Conservation (phyloP, 2,329 filamentous ascomycete genomes). For the Colletotrichum spinosum region DNA sequence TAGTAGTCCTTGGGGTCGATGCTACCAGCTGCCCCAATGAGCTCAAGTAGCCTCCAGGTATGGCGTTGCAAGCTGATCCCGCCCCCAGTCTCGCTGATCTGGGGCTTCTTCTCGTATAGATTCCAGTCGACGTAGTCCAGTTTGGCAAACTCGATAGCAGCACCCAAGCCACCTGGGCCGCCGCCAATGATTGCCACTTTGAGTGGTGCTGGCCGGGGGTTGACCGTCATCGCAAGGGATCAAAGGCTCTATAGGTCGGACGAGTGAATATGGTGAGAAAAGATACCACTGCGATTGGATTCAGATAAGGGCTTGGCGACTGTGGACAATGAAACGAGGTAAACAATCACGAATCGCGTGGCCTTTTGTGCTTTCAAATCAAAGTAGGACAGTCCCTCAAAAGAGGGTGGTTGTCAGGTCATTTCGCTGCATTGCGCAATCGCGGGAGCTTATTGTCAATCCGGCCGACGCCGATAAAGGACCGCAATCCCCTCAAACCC, state of each 20-base stretch:
- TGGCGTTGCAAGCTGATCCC: constrained; percentile 51
- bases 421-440: constrained; percentile 28
- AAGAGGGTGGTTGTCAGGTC: constrained; percentile 15
- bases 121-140: constrained; percentile 46
- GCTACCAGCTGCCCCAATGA: constrained; percentile 46
- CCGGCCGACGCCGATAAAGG: constrained; percentile 25
- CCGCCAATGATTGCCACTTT: constrained; percentile 42
- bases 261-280: background rate
- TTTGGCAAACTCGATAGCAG: constrained; percentile 47
- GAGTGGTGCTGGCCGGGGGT: background rate
- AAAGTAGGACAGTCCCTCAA: background rate
- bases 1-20: constrained; percentile 47
- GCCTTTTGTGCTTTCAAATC: constrained; percentile 17
- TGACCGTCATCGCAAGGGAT: background rate
- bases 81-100: constrained; percentile 51
- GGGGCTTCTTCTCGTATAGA: constrained; percentile 50
- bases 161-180: constrained; percentile 44
- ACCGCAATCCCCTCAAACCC: background rate
- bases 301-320: constrained; percentile 8
- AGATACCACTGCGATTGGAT: background rate
- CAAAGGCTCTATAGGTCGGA: background rate
- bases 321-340: constrained; percentile 1
- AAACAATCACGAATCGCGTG: background rate
- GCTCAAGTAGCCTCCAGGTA: constrained; percentile 50
- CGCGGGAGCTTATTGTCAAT: constrained; percentile 30